Evolutionary conservation across 495 filamentous ascomycete species (phyloP).

Genomic region (Jackrogersella minutella): DNA sequence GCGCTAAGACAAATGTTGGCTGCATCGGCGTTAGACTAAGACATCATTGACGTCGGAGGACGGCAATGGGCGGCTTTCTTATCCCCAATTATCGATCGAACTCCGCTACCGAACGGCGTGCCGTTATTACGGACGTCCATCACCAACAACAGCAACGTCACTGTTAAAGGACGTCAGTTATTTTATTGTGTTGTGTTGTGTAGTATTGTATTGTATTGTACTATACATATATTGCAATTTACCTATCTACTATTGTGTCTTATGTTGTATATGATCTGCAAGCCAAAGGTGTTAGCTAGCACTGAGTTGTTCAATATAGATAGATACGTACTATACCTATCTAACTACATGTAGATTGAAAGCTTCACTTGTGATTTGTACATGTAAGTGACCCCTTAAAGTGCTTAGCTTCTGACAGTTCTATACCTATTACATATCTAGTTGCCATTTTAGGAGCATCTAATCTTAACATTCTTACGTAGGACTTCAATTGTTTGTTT

Average conservation of each 20-base stretch:
- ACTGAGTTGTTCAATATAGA: no score
- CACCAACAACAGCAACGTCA: neutral
- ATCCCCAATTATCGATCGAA: slow-evolving; percentile 10
- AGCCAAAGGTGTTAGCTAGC: neutral
- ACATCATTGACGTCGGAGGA: slow-evolving; percentile 7
- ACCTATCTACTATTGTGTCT: neutral
- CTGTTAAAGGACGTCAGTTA: neutral
- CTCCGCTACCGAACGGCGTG: slow-evolving; percentile 2
- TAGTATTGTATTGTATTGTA: neutral
- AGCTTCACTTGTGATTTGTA: neutral
- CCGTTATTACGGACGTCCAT: slow-evolving; percentile 2
- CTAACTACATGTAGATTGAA: neutral
- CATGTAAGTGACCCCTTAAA: slow-evolving; percentile 10
- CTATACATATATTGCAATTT: neutral
- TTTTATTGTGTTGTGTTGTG: neutral
- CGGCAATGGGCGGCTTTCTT: slow-evolving; percentile 13
- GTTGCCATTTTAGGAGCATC: slow-evolving; percentile 7
- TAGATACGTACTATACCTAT: neutral
- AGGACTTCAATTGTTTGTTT: neutral
- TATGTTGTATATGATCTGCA: neutral
- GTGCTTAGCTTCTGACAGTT: neutral
- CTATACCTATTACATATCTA: neutral
- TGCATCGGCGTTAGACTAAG: slow-evolving; percentile 20
- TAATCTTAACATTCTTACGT: slow-evolving; percentile 4
- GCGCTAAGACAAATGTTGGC: slow-evolving; percentile 5